Evolutionary conservation across 176 grass and related monocot genomes (phyloP).

Genomic region (Raddia guianensis): DNA sequence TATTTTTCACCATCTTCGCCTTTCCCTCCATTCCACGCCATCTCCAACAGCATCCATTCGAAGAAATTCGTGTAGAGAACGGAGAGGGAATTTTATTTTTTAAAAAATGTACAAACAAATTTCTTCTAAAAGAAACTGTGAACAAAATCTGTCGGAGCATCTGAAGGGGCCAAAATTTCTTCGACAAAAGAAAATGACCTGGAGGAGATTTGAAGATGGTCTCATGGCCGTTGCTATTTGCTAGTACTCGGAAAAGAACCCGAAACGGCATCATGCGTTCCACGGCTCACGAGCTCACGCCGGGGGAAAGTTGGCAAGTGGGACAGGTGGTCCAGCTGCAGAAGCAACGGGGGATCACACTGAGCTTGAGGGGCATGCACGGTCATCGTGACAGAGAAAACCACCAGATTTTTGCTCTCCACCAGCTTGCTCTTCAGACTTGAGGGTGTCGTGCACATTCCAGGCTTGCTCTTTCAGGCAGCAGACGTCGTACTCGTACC

Average conservation of each 20-base stretch:
- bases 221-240: neutral
- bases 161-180: too few species aligned
- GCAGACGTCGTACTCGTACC: neutral
- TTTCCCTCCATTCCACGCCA: too few species aligned
- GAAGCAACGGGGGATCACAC: neutral
- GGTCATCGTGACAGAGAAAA: slow-evolving; percentile 9
- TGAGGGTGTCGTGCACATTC: neutral
- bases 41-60: too few species aligned
- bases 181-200: too few species aligned
- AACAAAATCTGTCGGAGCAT: too few species aligned
- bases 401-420: neutral
- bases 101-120: too few species aligned
- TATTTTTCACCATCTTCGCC: too few species aligned
- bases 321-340: neutral
- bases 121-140: too few species aligned
- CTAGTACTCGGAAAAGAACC: slow-evolving; percentile 13
- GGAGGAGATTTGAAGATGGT: neutral
- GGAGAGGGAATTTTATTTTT: too few species aligned
- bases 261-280: neutral
- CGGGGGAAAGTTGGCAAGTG: slow-evolving; percentile 15
- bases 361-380: neutral
- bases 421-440: neutral
- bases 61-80: too few species aligned
- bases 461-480: neutral
- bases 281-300: neutral